Percentiles rank a stretch among this genome's conserved stretches.
Evolutionary conservation across 2,329 filamentous ascomycete genomes (phyloP).

Genomic region (Fusarium multiceps): DNA sequence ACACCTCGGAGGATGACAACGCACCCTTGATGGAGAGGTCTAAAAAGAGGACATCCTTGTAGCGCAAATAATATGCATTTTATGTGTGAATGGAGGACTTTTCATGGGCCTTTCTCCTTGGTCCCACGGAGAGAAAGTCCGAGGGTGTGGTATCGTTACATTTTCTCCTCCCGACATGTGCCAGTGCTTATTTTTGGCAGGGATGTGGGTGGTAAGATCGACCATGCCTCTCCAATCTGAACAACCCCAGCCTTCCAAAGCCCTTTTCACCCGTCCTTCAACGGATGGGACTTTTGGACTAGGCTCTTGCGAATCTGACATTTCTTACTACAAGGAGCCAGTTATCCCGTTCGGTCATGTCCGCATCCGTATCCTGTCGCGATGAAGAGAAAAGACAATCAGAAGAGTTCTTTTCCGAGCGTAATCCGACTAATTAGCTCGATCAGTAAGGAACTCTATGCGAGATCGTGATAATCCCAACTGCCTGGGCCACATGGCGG

Average conservation of each 20-base stretch:
- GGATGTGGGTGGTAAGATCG: slow-evolving; percentile 37
- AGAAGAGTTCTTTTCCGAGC: neutral
- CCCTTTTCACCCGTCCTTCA: slow-evolving; percentile 11
- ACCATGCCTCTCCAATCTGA: slow-evolving; percentile 26
- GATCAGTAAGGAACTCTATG: slow-evolving; percentile 7
- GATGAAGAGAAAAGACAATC: neutral
- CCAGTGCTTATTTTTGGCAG: slow-evolving; percentile 39
- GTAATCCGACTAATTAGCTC: slow-evolving; percentile 8
- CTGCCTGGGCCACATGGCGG: slow-evolving; percentile 4
- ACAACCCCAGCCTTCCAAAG: slow-evolving; percentile 24
- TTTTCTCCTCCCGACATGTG: slow-evolving; percentile 22
- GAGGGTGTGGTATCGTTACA: slow-evolving; percentile 35
- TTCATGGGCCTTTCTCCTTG: slow-evolving; percentile 9
- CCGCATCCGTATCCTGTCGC: slow-evolving; percentile 7
- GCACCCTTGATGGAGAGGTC: slow-evolving; percentile 30
- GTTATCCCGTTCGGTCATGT: slow-evolving; percentile 21
- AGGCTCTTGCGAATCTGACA: slow-evolving; percentile 20
- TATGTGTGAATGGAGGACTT: slow-evolving; percentile 5
- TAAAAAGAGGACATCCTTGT: slow-evolving; percentile 21
- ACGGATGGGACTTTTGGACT: slow-evolving; percentile 32
- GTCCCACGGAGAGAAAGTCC: slow-evolving; percentile 32
- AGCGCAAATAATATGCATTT: slow-evolving; percentile 19
- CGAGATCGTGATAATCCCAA: slow-evolving; percentile 16
- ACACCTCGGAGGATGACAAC: slow-evolving; percentile 34
- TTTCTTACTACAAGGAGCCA: slow-evolving; percentile 16